Evolutionary conservation across 225 moss, liverwort and hornwort genomes (phyloP).

Genomic region (Bryum argenteum): DNA sequence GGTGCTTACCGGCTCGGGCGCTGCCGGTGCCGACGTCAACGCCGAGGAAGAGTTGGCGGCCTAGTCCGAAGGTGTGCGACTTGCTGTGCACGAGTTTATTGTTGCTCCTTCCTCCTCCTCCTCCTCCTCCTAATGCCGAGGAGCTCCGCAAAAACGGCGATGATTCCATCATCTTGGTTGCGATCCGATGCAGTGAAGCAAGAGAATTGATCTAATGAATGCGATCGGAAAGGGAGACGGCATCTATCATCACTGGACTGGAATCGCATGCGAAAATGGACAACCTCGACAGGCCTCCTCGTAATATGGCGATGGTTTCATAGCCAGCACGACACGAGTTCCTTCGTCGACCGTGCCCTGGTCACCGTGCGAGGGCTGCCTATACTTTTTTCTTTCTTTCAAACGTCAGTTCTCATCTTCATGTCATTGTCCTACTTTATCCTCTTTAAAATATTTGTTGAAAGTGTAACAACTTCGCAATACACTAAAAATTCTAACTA

Average conservation of each 20-base stretch:
- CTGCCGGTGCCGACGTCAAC: slow-evolving; percentile 96
- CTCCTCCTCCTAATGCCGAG: slow-evolving; percentile 10
- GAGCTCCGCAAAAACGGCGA: slow-evolving; percentile 33
- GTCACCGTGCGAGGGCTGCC: background rate
- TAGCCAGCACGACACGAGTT: background rate
- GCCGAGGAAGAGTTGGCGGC: slow-evolving; percentile 68
- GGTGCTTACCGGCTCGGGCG: slow-evolving; percentile 77
- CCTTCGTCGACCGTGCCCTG: background rate
- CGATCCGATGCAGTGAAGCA: background rate
- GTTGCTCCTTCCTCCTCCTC: background rate
- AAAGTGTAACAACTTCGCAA: no score
- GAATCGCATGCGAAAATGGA: background rate
- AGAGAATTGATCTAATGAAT: background rate
- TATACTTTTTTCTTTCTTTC: no score
- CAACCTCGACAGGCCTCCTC: background rate
- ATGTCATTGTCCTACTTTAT: no score
- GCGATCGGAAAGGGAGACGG: background rate
- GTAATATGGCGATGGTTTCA: background rate
- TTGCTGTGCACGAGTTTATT: slow-evolving; percentile 22
- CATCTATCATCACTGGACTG: background rate
- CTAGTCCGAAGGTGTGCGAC: slow-evolving; percentile 26
- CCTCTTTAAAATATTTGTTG: no score
- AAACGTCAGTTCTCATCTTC: no score
- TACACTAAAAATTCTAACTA: no score
- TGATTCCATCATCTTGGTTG: slow-evolving; percentile 44